A percentile compares a stretch with the other conserved stretches of the same genome.
These are phyloP conservation scores for Candida nanaspora DNA, from an alignment of 805 yeast species.

Conservation along the genomic window DNA sequence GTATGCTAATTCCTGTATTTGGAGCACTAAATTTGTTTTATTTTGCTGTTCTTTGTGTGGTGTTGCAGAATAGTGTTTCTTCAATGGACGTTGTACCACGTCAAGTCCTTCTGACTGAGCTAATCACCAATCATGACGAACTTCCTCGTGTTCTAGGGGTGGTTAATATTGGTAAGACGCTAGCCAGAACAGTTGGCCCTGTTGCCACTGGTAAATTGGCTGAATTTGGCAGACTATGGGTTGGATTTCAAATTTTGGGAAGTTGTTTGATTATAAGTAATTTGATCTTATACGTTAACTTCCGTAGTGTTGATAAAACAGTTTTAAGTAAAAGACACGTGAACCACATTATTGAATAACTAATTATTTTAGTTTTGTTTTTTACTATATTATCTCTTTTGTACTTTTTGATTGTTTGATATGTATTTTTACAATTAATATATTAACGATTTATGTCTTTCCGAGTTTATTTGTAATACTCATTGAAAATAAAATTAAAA, in stretches of 20 bases:
- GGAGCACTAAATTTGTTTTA: slow-evolving; percentile 21
- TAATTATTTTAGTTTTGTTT: neutral
- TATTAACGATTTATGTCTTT: too few relatives aligned
- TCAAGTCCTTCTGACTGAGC: slow-evolving; percentile 66
- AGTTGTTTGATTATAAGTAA: slow-evolving; percentile 44
- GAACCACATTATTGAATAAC: slow-evolving; percentile 12
- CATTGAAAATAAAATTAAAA: too few relatives aligned
- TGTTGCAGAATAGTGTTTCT: slow-evolving; percentile 53
- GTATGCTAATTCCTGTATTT: slow-evolving; percentile 44
- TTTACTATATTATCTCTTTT: too few relatives aligned
- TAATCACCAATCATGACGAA: slow-evolving; percentile 52
- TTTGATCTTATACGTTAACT: slow-evolving; percentile 33
- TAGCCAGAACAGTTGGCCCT: slow-evolving; percentile 81
- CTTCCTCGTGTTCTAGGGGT: slow-evolving; percentile 76
- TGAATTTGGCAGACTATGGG: slow-evolving; percentile 33
- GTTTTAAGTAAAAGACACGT: slow-evolving; percentile 12
- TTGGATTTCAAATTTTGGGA: slow-evolving; percentile 48
- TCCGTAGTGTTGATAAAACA: slow-evolving; percentile 31
- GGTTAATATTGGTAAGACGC: slow-evolving; percentile 80
- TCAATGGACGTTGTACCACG: slow-evolving; percentile 93
- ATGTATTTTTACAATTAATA: too few relatives aligned
- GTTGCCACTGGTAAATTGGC: slow-evolving; percentile 72
- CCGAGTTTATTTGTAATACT: too few relatives aligned
- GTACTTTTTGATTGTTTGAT: too few relatives aligned
- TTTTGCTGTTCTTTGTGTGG: slow-evolving; percentile 42